Evolutionary conservation across 345 rosid species (phyloP), one percentile per base, ranked within the genome.

Genomic region (Sapria himalayana): DNA sequence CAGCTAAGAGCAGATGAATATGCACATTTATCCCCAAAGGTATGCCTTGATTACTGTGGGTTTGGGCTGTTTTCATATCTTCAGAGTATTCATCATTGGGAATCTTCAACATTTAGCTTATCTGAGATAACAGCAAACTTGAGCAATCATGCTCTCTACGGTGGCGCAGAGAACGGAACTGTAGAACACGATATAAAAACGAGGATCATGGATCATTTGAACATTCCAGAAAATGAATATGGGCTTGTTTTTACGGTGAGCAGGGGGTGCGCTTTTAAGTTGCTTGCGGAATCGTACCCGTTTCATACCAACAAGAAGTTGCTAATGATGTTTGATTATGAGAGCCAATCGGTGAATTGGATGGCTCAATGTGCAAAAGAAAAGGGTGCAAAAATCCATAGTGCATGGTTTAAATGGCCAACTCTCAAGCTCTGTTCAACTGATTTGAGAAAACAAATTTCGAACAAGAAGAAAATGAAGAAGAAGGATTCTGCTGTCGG

Each of bases 231-330:
- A 67, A 72, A 60, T 49, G 99, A 91, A 38, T 84, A 91, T 52
- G 96, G 99, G 39, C 93, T 91, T 62, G 99, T 91, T 25, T 91
- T 91, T 45, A 91, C 96, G 5, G 96, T 80, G n/a, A 91, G 99
- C 56, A 75, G 99, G 65, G 96, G 99, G n/a, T 91, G 95, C 19
- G 96, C 96, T 5, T 91, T 84, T 39, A 84, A 75, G 54, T 66
- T 91, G 61, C 73, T 91, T 14, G 96, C 96, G 0, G 96, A 80
- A 39, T 81, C 99, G 0, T 91, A 91, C 52, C 99, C 99, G 5
- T 91, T 91, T 45, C 85, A 91, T 18, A 84, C 94, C 2, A 91
- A 91, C 58, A 81, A 76, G 78, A 80, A 75, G 62, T 58, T 91
- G 55, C 47, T 84, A 69, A 91, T 93, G 7, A 91, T 91, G 99